These are phyloP conservation scores for Globisporangium nodosum DNA, from an alignment of 352 stramenopile genomes.

Conservation along the genomic window DNA sequence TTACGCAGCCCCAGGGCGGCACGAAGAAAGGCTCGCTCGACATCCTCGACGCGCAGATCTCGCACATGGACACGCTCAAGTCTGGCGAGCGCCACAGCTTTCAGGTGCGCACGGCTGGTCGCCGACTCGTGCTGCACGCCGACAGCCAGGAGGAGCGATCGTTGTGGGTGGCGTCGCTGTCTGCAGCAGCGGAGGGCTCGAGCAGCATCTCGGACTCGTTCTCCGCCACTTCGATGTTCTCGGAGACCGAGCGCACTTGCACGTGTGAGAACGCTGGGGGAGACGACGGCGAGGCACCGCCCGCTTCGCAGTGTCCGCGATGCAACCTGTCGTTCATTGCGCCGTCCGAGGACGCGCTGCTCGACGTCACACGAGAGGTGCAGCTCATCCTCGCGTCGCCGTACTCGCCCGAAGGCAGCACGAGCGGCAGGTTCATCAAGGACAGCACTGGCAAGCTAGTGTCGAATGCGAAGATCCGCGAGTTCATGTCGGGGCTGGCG, in stretches of 20 bases:
- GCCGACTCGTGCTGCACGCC: conserved; percentile 70
- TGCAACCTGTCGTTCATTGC: conserved; percentile 81
- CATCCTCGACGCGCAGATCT: conserved; percentile 47
- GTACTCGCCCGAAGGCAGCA: conserved; percentile 80
- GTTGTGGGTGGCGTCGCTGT: conserved; percentile 70
- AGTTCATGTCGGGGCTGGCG: conserved; percentile 76
- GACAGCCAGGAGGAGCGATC: conserved; percentile 83
- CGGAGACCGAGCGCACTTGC: conserved; percentile 47
- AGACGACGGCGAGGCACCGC: conserved; percentile 13
- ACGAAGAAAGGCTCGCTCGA: conserved; percentile 73
- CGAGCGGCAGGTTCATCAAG: conserved; percentile 64
- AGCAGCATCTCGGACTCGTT: conserved; percentile 13
- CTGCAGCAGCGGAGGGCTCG: conserved; percentile 44
- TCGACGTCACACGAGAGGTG: conserved; percentile 73
- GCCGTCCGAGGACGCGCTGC: conserved; percentile 65
- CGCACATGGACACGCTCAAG: conserved; percentile 71
- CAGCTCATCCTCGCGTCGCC: conserved; percentile 78
- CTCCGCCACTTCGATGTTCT: conserved; percentile 8
- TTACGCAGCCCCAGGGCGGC: conserved; percentile 61
- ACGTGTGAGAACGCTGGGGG: conserved; percentile 38
- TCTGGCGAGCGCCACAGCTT: conserved; percentile 82
- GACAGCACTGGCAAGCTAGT: conserved; percentile 45
- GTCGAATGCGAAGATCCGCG: conserved; percentile 42
- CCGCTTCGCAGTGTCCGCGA: conserved; percentile 30
- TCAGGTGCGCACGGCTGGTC: conserved; percentile 46